These are phyloP conservation scores for Tricholoma flavovirens DNA, from an alignment of 768 basidiomycete genomes.

Conservation along the genomic window DNA sequence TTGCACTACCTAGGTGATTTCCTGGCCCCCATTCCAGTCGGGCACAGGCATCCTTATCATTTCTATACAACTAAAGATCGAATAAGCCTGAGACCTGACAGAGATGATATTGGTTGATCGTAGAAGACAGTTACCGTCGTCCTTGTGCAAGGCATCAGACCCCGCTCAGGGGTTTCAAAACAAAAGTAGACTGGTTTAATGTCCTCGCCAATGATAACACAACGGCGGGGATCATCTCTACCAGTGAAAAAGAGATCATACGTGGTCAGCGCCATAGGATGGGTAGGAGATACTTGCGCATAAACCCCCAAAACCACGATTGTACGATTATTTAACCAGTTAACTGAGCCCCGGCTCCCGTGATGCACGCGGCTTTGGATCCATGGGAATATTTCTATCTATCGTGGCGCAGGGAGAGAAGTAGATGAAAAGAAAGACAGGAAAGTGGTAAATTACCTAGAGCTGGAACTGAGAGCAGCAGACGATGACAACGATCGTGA, in stretches of 20 bases:
- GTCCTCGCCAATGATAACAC: constrained; percentile 64
- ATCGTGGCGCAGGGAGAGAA: constrained; percentile 45
- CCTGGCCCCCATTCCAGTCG: constrained; percentile 47
- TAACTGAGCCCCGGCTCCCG: constrained; percentile 40
- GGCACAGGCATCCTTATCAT: constrained; percentile 45
- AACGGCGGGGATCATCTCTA: constrained; percentile 60
- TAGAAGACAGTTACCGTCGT: constrained; percentile 37
- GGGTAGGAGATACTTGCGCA: constrained; percentile 27
- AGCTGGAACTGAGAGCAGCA: constrained; percentile 6
- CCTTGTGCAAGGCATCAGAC: constrained; percentile 34
- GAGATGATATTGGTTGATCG: background rate
- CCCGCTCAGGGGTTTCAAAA: constrained; percentile 55
- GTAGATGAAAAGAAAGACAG: constrained; percentile 9
- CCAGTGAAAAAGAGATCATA: constrained; percentile 67
- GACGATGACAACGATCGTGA: background rate
- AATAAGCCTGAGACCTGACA: constrained; percentile 7
- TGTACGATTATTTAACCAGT: constrained; percentile 36
- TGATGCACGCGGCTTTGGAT: constrained; percentile 44
- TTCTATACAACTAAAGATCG: constrained; percentile 33
- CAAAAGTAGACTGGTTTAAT: constrained; percentile 53
- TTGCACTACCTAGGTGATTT: constrained; percentile 50
- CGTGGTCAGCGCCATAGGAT: constrained; percentile 36
- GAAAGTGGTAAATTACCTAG: background rate
- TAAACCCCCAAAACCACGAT: constrained; percentile 27
- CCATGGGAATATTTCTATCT: constrained; percentile 47